Base-by-base conservation (phyloP, 1,139 yeast genomes). In the Candida frijolesensis region DNA sequence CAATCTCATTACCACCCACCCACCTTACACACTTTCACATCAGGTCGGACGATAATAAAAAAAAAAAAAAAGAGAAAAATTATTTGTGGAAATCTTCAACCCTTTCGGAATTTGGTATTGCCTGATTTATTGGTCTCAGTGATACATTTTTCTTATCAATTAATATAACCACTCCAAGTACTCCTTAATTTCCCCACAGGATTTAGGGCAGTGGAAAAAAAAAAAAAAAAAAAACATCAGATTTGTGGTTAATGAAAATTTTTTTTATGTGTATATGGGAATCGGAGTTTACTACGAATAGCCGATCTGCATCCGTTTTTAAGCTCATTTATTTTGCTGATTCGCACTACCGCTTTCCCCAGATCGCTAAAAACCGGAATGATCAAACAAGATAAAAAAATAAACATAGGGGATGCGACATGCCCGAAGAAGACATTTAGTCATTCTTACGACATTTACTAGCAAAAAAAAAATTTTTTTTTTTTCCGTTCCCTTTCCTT, bases 321-420 rank as follows among this genome's bases (percentile, higher is more conserved):
- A 25, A 25, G 10, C 2, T 4, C 10, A 25, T 25, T 25, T 32
- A 4, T 12, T 32, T 11, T 12, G 14, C 15, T 12, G 3, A 6
- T 32, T 32, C 15, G 10, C 29, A 25, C 29, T 5, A 25, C 29
- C 8, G n/a, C n/a, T 25, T 25, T 9, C 29, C 29, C 29, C 29
- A 25, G 43, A 40, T 27, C 43, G 43, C 43, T 10, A 40, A 40
- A 40, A 40, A 40, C 43, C 43, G 43, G 43, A 40, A 40, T 29
- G 30, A 38, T 11, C 30, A 27, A 19, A 38, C n/a, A 11, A 15
- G 22, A 27, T 29, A 14, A 27, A 38, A 38, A 40, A 27, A 40
- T 27, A 40, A 40, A 40, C 34, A 40, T 16, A 27, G 34, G n/a
- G 14, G 19, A 40, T 16, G 25, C 42, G 42, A 39, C 42, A 39